These are phyloP conservation scores for Entoloma clypeatum DNA, from an alignment of 1,284 basidiomycete genomes.

Conservation along the genomic window DNA sequence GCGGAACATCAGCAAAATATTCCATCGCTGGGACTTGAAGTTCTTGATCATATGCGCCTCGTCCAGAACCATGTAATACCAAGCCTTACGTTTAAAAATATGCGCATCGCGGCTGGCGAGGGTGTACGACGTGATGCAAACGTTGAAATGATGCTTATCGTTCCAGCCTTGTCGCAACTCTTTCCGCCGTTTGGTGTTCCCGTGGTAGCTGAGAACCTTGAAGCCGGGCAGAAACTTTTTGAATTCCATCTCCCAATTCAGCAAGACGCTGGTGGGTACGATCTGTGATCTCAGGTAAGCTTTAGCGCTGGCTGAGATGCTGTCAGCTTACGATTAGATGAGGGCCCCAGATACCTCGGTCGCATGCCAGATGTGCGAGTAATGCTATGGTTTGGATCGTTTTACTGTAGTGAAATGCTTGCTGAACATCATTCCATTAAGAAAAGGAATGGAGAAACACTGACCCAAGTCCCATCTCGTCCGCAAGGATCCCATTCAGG, in stretches of 20 bases:
- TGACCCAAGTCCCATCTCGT: slow-evolving; percentile 90
- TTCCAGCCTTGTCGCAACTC: slow-evolving; percentile 94
- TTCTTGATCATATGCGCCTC: slow-evolving; percentile 99
- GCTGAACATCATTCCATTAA: slow-evolving; percentile 8
- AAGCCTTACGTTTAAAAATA: slow-evolving; percentile 92
- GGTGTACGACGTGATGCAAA: slow-evolving; percentile 94
- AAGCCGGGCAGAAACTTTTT: slow-evolving; percentile 97
- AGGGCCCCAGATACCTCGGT: slow-evolving; percentile 94
- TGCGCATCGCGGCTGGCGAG: slow-evolving; percentile 90
- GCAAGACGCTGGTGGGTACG: slow-evolving; percentile 90
- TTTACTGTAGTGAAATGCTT: slow-evolving; percentile 55
- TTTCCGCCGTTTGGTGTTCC: slow-evolving; percentile 87
- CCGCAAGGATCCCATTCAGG: slow-evolving; percentile 90
- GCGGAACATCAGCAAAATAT: slow-evolving; percentile 90
- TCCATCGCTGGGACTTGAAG: slow-evolving; percentile 95
- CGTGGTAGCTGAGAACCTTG: slow-evolving; percentile 90
- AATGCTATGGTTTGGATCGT: slow-evolving; percentile 96
- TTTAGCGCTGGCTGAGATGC: neutral
- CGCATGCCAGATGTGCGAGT: slow-evolving; percentile 90
- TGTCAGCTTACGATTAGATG: slow-evolving; percentile 78
- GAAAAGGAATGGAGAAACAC: slow-evolving; percentile 26
- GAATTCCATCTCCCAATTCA: slow-evolving; percentile 99
- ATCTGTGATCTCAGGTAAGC: slow-evolving; percentile 41
- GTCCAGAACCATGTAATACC: slow-evolving; percentile 97
- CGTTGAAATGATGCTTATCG: slow-evolving; percentile 90